Base-by-base conservation (phyloP, 306 rosid genomes). In the Vachellia collinsii region DNA sequence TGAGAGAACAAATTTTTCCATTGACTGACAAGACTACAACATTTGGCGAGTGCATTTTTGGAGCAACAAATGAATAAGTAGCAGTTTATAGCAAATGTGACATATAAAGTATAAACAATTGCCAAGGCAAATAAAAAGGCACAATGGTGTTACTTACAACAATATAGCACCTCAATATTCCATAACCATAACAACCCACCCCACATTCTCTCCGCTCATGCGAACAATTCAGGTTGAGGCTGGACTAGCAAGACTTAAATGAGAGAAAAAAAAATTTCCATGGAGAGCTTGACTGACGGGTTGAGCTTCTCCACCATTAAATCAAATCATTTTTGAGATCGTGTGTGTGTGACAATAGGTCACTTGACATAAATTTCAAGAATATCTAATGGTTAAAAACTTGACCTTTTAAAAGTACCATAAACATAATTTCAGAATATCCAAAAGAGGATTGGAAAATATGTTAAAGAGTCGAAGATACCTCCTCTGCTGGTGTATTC, bases 401-500 rank as follows among this genome's bases (percentile, higher is more conserved):
- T 22, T 10, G 64, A 61, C 67, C 37, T 25, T 38, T 61, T 13
- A 25, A 61, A 25, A 61, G 37, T 25, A 62, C n/a, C 2, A 10
- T 11, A 3, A 53, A 36, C 12, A 36, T 38, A 42, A 68, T 68
- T 42, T 41, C 17, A 23, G 6, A 53, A 53, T 25, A 17, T 50
- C 47, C 65, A 6, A 9, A 37, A 44, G 29, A 56, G 78, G 44
- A 85, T 29, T 23, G 41, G 50, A 20, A 67, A 43, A 48, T 70
- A 44, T 41, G 34, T 25, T 43, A 81, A 81, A 74, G 51, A 47
- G 83, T 71, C 38, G 16, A 46, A 75, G 22, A 66, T 89, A 90
- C 99, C 94, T 96, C 99, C 88, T 88, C 98, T 11, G 72, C 82
- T 44, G 86, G 81, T 77, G 92, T 83, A 68, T 78, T 89, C 87